These are phyloP conservation scores for Skeletonema grethae DNA, from an alignment of 108 stramenopile species.

Conservation along the genomic window DNA sequence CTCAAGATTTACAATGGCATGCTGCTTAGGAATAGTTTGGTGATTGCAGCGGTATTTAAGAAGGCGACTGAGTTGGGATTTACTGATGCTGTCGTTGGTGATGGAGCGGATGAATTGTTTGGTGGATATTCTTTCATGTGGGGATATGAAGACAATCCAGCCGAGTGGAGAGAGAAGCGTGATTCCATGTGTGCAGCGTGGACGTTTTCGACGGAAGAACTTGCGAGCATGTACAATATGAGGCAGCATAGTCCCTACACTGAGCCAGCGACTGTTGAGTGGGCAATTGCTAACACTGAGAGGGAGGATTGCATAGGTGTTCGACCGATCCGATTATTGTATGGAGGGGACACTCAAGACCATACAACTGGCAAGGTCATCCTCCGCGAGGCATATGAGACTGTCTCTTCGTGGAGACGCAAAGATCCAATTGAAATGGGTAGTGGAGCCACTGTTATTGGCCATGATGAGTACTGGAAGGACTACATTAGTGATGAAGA, in stretches of 20 bases:
- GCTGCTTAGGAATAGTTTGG: constrained; percentile 56
- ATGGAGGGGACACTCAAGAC: constrained; percentile 19
- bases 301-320: constrained; percentile 43
- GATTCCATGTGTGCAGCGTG: constrained; percentile 58
- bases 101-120: constrained; percentile 69
- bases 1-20: constrained; percentile 56
- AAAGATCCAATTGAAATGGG: constrained; percentile 71
- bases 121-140: constrained; percentile 69
- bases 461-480: constrained; percentile 48
- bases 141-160: constrained; percentile 36
- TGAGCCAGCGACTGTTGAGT: constrained; percentile 36
- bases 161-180: constrained; percentile 55
- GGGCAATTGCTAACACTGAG: constrained; percentile 44
- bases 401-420: constrained; percentile 60
- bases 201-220: constrained; percentile 54
- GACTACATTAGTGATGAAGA: constrained; percentile 35
- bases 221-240: constrained; percentile 49
- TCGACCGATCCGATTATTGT: constrained; percentile 30
- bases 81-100: constrained; percentile 51
- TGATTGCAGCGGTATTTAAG: constrained; percentile 53
- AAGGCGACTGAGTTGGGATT: constrained; percentile 42
- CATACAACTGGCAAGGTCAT: constrained; percentile 58
- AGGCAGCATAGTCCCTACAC: constrained; percentile 45
- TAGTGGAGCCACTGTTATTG: constrained; percentile 56
- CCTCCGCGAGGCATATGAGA: constrained; percentile 58